Conservation (phyloP, 805 yeast genomes). For the Lipomyces anomalus region DNA sequence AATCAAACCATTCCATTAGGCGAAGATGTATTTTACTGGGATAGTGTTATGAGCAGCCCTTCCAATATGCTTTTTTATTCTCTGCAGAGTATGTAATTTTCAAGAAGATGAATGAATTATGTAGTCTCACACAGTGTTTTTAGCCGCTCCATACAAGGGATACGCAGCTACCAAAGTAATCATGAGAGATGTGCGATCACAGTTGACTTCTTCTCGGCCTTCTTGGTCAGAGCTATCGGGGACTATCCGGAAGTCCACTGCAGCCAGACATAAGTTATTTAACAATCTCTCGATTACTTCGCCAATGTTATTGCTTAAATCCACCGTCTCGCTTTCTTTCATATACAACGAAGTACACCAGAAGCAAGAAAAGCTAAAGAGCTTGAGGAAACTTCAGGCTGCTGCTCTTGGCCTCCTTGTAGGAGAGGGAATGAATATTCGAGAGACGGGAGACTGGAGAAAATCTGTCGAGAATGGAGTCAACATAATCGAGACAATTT, state of each 20-base stretch:
- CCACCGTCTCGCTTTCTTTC: conserved; percentile 19
- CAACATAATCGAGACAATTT: conserved; percentile 13
- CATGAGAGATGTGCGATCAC: too few relatives aligned
- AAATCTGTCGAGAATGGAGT: conserved; percentile 17
- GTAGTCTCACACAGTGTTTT: background rate
- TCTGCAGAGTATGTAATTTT: conserved; percentile 33
- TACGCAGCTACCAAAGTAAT: conserved; percentile 16
- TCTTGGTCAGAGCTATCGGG: too few relatives aligned
- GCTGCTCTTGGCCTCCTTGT: conserved; percentile 25
- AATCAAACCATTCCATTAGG: conserved; percentile 40
- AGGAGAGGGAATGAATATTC: conserved; percentile 14
- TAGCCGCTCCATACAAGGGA: background rate
- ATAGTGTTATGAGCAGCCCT: conserved; percentile 34
- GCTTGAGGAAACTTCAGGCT: conserved; percentile 24
- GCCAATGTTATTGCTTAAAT: too few relatives aligned
- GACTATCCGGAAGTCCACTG: too few relatives aligned
- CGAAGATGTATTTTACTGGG: conserved; percentile 46
- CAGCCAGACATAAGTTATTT: too few relatives aligned
- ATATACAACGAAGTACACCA: conserved; percentile 20
- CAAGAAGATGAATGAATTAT: conserved; percentile 21
- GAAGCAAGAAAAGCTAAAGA: conserved; percentile 14
- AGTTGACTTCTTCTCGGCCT: too few relatives aligned
- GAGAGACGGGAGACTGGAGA: conserved; percentile 19
- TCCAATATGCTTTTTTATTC: conserved; percentile 35
- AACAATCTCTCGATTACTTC: too few relatives aligned